Evolutionary conservation across 148 eudicot genomes (phyloP).

Genomic region (Polygonum aviculare): DNA sequence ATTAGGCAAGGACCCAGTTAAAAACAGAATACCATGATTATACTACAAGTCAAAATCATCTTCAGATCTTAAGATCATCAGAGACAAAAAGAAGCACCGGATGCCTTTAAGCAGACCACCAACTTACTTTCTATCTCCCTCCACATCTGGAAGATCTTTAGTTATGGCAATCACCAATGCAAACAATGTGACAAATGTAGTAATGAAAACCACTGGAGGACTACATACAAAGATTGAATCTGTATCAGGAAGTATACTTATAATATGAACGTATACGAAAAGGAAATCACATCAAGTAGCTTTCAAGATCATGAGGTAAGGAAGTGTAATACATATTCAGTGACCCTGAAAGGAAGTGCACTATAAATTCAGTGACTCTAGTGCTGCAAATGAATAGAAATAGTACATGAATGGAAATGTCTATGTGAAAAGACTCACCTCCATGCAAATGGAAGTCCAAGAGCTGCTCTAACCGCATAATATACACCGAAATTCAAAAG

Average conservation of each 20-base stretch:
- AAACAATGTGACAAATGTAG: constrained; percentile 83
- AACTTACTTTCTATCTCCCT: constrained; percentile 97
- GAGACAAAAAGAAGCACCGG: background rate
- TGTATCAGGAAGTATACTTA: constrained; percentile 4
- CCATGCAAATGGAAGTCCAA: constrained; percentile 87
- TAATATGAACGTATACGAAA: background rate
- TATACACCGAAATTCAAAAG: constrained; percentile 96
- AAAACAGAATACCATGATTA: background rate
- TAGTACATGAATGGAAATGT: background rate
- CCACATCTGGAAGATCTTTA: constrained; percentile 98
- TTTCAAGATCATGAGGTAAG: background rate
- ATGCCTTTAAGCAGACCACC: constrained; percentile 1
- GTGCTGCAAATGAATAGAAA: background rate
- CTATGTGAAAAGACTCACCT: constrained; percentile 36
- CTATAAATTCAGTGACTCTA: background rate
- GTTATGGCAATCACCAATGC: constrained; percentile 98
- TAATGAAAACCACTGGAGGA: constrained; percentile 90
- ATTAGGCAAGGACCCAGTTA: background rate
- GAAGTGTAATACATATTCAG: background rate
- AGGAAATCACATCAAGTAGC: background rate
- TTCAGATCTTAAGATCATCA: background rate
- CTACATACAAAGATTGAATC: constrained; percentile 36
- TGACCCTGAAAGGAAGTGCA: background rate
- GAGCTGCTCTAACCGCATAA: constrained; percentile 92
- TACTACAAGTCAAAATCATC: background rate